Evolutionary conservation across 352 stramenopile species (phyloP).

Genomic region (Thalassiosira pacifica): DNA sequence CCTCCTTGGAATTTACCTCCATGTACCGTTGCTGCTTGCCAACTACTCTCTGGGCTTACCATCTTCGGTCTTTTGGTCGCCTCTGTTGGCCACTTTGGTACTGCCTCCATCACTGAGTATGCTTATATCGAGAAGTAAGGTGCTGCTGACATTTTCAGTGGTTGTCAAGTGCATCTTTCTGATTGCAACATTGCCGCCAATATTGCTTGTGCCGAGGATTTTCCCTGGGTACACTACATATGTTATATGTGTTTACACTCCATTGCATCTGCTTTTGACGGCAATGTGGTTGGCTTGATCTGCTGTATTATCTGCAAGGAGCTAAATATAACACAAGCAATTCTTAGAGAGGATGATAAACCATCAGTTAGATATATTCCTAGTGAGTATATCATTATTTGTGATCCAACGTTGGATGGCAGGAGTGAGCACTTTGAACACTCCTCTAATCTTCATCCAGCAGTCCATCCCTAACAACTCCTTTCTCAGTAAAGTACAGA

Average conservation of each 20-base stretch:
- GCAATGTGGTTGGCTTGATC: constrained; percentile 59
- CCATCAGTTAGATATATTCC: too few species aligned
- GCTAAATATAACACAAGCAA: too few species aligned
- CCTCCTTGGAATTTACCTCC: constrained; percentile 68
- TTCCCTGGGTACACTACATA: constrained; percentile 73
- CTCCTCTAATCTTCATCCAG: constrained; percentile 40
- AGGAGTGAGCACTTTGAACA: too few species aligned
- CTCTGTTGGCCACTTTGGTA: constrained; percentile 72
- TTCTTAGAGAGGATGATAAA: too few species aligned
- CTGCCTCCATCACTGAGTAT: constrained; percentile 21
- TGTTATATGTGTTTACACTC: constrained; percentile 70
- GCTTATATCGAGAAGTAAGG: constrained; percentile 7
- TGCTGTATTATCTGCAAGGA: too few species aligned
- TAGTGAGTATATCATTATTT: too few species aligned
- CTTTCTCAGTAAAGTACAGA: constrained; percentile 35
- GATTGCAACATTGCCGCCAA: constrained; percentile 59
- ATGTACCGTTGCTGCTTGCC: constrained; percentile 76
- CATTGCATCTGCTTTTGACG: constrained; percentile 73
- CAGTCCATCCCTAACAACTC: constrained; percentile 47
- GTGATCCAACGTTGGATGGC: too few species aligned
- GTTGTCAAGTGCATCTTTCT: constrained; percentile 40
- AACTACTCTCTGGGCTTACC: constrained; percentile 80
- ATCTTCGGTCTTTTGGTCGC: constrained; percentile 74
- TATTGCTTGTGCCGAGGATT: constrained; percentile 68
- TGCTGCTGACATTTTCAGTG: constrained; percentile 11